Percentiles rank a stretch among this genome's conserved stretches.
Conservation (phyloP, 163 green algal species). For the Scenedesmus sp. region DNA sequence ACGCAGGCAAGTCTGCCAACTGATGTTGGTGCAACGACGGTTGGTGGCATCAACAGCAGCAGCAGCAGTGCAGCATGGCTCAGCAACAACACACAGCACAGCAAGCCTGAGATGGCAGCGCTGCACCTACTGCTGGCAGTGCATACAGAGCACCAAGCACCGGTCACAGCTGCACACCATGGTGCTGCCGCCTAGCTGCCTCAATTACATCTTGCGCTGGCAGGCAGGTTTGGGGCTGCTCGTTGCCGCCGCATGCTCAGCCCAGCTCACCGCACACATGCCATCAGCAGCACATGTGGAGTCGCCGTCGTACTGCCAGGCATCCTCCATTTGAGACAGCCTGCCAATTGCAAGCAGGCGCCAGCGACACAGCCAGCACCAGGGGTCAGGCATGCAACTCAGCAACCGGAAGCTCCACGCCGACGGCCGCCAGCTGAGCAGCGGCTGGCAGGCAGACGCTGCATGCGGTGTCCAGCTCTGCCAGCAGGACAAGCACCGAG, state of each 20-base stretch:
- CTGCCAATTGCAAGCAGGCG: not conserved
- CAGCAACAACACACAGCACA: no score
- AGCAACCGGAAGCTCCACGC: no score
- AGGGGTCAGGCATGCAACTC: no score
- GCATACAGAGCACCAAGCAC: not conserved
- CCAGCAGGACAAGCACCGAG: no score
- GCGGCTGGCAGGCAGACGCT: no score
- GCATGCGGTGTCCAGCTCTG: no score
- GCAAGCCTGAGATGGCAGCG: not conserved
- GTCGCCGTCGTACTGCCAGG: conserved; percentile 52
- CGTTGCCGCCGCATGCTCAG: not conserved
- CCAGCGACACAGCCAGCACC: no score
- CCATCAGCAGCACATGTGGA: conserved; percentile 50
- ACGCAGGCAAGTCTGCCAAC: no score
- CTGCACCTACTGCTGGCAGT: not conserved
- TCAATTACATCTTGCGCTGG: not conserved
- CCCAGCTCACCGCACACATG: conserved; percentile 48
- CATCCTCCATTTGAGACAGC: not conserved
- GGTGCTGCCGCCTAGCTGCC: not conserved
- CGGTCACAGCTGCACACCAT: not conserved
- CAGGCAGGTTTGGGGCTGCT: not conserved
- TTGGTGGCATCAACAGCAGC: no score
- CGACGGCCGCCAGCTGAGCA: no score
- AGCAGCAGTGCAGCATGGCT: no score
- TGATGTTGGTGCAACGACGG: no score